These are phyloP conservation scores for Aspergillus sp. DNA, from an alignment of 2,329 filamentous ascomycete genomes.

Conservation along the genomic window DNA sequence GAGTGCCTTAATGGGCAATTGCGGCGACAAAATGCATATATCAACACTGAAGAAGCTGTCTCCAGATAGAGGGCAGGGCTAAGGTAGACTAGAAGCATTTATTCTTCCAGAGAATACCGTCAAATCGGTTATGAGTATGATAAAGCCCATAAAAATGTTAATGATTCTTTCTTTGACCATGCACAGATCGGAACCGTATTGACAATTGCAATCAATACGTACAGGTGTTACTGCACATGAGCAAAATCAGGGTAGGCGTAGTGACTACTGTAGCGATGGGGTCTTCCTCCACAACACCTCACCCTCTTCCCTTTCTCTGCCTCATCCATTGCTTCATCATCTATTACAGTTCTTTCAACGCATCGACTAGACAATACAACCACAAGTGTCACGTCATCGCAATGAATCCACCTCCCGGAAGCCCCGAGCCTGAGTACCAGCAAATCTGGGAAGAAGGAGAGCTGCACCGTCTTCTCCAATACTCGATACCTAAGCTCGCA, in stretches of 20 bases:
- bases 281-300: background rate
- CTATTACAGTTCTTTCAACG: background rate
- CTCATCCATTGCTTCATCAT: background rate
- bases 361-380: background rate
- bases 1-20: no score
- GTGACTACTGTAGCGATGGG: background rate
- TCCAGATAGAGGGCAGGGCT: background rate
- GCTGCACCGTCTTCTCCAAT: background rate
- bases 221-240: background rate
- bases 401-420: background rate
- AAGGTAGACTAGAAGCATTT: background rate
- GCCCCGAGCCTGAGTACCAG: background rate
- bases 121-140: no score
- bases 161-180: background rate
- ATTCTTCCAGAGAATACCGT: no score
- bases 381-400: background rate
- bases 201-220: background rate
- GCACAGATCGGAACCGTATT: background rate
- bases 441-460: background rate
- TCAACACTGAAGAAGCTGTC: background rate
- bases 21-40: background rate
- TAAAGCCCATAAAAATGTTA: background rate
- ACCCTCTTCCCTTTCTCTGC: background rate
- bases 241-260: background rate
- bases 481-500: background rate